Conservation (phyloP, 768 basidiomycete genomes). For the Pholiota molesta region DNA sequence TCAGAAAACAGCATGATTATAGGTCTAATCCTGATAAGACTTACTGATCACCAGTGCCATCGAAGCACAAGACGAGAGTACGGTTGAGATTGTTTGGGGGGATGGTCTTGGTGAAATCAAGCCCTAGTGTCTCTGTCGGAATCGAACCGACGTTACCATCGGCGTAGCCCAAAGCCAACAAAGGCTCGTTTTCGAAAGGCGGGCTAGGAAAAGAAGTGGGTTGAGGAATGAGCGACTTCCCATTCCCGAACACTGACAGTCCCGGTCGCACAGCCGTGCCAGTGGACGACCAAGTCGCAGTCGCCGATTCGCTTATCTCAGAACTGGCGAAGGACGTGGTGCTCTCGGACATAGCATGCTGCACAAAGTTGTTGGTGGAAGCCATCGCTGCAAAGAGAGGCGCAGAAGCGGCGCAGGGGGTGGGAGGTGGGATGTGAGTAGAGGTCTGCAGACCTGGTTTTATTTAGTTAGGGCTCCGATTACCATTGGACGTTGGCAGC, state of each 20-base stretch:
- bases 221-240: background rate
- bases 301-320: background rate
- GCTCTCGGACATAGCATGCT: background rate
- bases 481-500: slow-evolving; percentile 2
- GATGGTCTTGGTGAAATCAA: slow-evolving; percentile 18
- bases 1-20: background rate
- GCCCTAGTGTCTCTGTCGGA: background rate
- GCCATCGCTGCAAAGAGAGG: background rate
- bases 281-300: slow-evolving; percentile 1
- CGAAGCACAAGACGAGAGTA: slow-evolving; percentile 71
- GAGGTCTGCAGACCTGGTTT: background rate
- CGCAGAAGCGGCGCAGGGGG: background rate
- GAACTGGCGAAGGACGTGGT: background rate
- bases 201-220: background rate
- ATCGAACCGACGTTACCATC: background rate
- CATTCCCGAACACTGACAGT: background rate
- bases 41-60: slow-evolving; percentile 56
- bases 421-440: background rate
- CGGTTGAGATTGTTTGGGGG: slow-evolving; percentile 37
- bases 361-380: background rate
- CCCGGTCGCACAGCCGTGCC: background rate
- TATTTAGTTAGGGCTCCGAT: background rate
- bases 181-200: background rate
- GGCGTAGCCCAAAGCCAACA: slow-evolving; percentile 2
- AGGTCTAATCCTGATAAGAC: slow-evolving; percentile 8